Percentiles rank a stretch among this genome's conserved stretches.
phyloP scores from a whole-genome alignment of 352 stramenopile species.

The Stramenopiles sp. region DNA sequence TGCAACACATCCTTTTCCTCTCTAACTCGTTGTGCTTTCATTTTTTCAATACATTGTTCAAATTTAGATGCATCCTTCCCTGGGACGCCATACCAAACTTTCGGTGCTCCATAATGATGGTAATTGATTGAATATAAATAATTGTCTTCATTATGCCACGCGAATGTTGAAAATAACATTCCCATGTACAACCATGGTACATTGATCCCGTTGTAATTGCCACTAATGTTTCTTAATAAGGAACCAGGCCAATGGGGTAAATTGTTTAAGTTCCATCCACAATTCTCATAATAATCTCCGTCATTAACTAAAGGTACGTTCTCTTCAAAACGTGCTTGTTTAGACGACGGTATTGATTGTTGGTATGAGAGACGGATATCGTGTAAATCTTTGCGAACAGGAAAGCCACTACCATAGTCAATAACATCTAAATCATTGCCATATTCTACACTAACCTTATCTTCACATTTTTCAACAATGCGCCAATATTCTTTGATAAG shows the following conservation, averaged over 20 bases:
- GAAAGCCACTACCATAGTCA: constrained; percentile 49
- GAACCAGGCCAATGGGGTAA: constrained; percentile 74
- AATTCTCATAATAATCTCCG: constrained; percentile 41
- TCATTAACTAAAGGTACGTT: constrained; percentile 29
- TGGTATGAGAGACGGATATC: constrained; percentile 25
- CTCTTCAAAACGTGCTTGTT: constrained; percentile 20
- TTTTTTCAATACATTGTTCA: constrained; percentile 56
- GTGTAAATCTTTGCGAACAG: constrained; percentile 21
- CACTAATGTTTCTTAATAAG: constrained; percentile 80
- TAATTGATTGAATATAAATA: constrained; percentile 99
- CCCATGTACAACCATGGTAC: constrained; percentile 98
- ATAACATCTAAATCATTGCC: constrained; percentile 64
- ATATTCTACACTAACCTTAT: constrained; percentile 57
- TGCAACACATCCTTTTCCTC: constrained; percentile 86
- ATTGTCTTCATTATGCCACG: constrained; percentile 98
- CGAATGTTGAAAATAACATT: constrained; percentile 96
- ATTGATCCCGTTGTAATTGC: constrained; percentile 94
- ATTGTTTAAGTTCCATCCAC: constrained; percentile 96
- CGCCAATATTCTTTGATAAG: constrained; percentile 58
- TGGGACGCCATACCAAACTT: constrained; percentile 94
- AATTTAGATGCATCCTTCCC: constrained; percentile 64
- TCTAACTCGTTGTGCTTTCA: constrained; percentile 79
- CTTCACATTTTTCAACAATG: constrained; percentile 38
- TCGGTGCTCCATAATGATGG: constrained; percentile 81
- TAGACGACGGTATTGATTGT: constrained; percentile 34